Evolutionary conservation across 1,284 basidiomycete genomes (phyloP), one percentile per base, ranked within the genome.

Genomic region (Waitea zeae): DNA sequence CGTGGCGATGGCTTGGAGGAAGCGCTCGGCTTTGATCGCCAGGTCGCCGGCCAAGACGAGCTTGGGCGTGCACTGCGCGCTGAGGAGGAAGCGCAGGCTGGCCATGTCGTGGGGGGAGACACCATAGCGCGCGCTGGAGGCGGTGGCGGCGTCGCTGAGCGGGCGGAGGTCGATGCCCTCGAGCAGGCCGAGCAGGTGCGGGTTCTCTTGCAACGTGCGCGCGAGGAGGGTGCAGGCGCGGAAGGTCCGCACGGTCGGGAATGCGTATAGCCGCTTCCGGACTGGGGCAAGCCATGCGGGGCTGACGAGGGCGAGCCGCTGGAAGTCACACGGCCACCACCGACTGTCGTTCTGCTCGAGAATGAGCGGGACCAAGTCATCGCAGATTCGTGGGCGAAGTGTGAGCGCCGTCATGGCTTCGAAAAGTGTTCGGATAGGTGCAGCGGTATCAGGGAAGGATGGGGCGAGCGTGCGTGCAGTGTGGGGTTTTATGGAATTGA

Each of bases 271-370:
- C 30, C 54, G 53, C 44, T 53, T 57, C 38, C 61, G 54, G 37
- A 56, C 52, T 28, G 58, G 58, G 28, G 44, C 49, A 4, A 66
- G 44, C 67, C 67, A 71, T 31, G 51, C 49, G 5, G 54, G 49
- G 11, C 67, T 70, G 13, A 70, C 51, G 27, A 51, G 52, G 6
- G 63, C 56, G 15, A 71, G 58, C 3, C 54, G 56, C 35, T 50
- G 45, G 37, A 68, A 56, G 48, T 71, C 67, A 34, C 55, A 48
- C 13, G 61, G 56, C 67, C 68, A 70, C 67, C 66, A 70, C 42
- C 62, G 51, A n/a, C n/a, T n/a, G 42, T 60, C 51, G 39, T 54
- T 44, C 44, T 54, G 54, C 27, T 66, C 60, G 36, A 71, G 58
- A 34, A 73, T 64, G 41, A 65, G 45, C 19, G 60, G 59, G 33